Evolutionary conservation across 768 basidiomycete species (phyloP), one percentile per base, ranked within the genome.

Genomic region (Clitopilus passeckerianus): DNA sequence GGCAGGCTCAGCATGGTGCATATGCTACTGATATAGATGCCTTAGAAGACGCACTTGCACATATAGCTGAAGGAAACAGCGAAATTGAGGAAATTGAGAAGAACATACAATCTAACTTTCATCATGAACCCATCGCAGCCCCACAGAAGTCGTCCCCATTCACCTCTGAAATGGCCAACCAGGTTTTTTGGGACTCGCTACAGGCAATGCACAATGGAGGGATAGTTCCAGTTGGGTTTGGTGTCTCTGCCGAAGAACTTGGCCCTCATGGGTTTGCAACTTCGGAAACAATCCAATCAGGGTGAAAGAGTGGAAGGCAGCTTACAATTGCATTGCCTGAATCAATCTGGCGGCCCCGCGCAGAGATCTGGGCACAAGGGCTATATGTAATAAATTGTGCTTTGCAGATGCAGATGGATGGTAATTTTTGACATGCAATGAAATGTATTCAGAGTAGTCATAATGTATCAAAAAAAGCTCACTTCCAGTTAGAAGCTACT

Each of bases 11-110:
- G 5, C 54, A 59, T 57, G 61, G 61, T 2, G 22, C 37, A 1
- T 62, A 62, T 22, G 30, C n/a, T 41, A 58, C 55, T 56, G 61
- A 62, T 6, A 22, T 37, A 5, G 33, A 7, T 6, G 57, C 54
- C 6, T 3, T 62, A 41, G 10, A 41, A 2, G 14, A 14, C 2
- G 10, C 37, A 15, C n/a, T 41, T 41, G 5, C 2, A 14, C 3
- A n/a, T 5, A 41, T 30, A 4, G 10, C 37, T 41, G 5, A 41
- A 2, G n/a, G 37, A 41, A n/a, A 15, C n/a, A 9, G 10, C 3
- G 37, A n/a, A 4, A 41, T 41, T 41, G 37, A 4, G 3, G 37
- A 41, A 41, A 41, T 41, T 41, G 37, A 9, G 10, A 9, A 14
- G n/a, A 9, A 9, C 37, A 41, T 41, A 5, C 3, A 41, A 3